Base-by-base conservation (phyloP, 768 basidiomycete species). In the Trametes punicea region DNA sequence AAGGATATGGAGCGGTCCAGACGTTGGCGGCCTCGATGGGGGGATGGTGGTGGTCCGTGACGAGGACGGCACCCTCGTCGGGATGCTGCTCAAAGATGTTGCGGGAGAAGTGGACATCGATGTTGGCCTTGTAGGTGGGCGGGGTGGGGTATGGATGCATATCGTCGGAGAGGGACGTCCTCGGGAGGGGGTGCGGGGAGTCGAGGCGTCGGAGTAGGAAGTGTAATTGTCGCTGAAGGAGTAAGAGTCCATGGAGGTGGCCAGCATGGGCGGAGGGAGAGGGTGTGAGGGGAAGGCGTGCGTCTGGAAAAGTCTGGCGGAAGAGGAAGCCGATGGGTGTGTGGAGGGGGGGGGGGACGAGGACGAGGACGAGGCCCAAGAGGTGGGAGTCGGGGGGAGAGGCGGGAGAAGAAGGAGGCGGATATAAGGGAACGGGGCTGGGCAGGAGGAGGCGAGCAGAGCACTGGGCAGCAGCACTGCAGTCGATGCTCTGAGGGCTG, bases 161-260 rank as follows among this genome's bases (percentile, higher is more conserved):
- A 63, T 76, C 73, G 61, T 70, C 60, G 15, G 71, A 67, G 57
- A 70, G 50, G 51, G 68, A 70, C 42, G 66, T 68, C 41, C 71
- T 75, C 20, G 88, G 88, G 88, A 89, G 0, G 88, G 88, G 0
- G 88, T 90, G 52, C 87, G 81, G 2, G 88, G 88, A 1, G 80
- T 76, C 40, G 86, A 86, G 59, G 83, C 79, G 74, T 86, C 83
- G 54, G 83, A 82, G 75, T 84, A 85, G 62, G 83, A 77, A 47
- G 81, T 73, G 71, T 84, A 87, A 6, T 75, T 70, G 74, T 86
- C 83, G 42, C 42, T 44, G 70, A 85, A 88, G 38, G 67, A 66
- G 61, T 69, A 61, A 51, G 69, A 45, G 66, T 79, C 77, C 77
- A 79, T 79, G 59, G 64, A 59, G 56, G 47, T 33, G 40, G 65